These are phyloP conservation scores for Boletellus sp. DNA, from an alignment of 768 basidiomycete species.

Conservation along the genomic window DNA sequence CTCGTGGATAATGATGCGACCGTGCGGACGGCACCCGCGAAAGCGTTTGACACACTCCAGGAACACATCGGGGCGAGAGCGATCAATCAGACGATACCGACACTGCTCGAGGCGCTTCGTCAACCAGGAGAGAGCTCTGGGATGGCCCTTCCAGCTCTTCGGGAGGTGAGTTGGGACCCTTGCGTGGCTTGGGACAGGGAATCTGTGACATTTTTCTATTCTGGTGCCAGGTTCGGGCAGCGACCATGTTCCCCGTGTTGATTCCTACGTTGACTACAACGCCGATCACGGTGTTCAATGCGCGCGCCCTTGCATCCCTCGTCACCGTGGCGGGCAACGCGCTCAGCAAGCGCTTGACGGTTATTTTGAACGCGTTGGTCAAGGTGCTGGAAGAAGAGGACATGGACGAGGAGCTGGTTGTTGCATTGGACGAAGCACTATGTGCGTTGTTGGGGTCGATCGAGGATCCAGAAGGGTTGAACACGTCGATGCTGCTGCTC, in stretches of 20 bases:
- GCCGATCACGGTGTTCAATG: slow-evolving; percentile 95
- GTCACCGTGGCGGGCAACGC: slow-evolving; percentile 93
- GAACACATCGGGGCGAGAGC: slow-evolving; percentile 86
- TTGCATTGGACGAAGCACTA: slow-evolving; percentile 73
- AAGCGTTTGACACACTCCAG: slow-evolving; percentile 87
- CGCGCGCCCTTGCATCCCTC: slow-evolving; percentile 81
- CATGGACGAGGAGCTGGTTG: slow-evolving; percentile 61
- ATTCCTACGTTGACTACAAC: slow-evolving; percentile 88
- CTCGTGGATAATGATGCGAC: slow-evolving; percentile 85
- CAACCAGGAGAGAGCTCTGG: slow-evolving; percentile 93
- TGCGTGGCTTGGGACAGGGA: slow-evolving; percentile 34
- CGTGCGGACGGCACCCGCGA: slow-evolving; percentile 88
- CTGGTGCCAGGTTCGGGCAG: slow-evolving; percentile 72
- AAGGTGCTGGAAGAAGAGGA: slow-evolving; percentile 65
- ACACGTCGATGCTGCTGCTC: slow-evolving; percentile 83
- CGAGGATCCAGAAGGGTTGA: slow-evolving; percentile 81
- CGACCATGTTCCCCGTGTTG: slow-evolving; percentile 94
- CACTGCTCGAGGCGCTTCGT: slow-evolving; percentile 85
- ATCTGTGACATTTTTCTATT: not conserved
- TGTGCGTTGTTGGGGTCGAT: slow-evolving; percentile 75
- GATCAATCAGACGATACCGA: slow-evolving; percentile 96
- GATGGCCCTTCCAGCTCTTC: slow-evolving; percentile 88
- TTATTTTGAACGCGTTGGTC: slow-evolving; percentile 76
- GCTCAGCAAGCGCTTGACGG: slow-evolving; percentile 75
- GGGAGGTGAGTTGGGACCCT: slow-evolving; percentile 94